Evolutionary conservation across 2,329 filamentous ascomycete species (phyloP).

Genomic region (Colletotrichum limetticola): DNA sequence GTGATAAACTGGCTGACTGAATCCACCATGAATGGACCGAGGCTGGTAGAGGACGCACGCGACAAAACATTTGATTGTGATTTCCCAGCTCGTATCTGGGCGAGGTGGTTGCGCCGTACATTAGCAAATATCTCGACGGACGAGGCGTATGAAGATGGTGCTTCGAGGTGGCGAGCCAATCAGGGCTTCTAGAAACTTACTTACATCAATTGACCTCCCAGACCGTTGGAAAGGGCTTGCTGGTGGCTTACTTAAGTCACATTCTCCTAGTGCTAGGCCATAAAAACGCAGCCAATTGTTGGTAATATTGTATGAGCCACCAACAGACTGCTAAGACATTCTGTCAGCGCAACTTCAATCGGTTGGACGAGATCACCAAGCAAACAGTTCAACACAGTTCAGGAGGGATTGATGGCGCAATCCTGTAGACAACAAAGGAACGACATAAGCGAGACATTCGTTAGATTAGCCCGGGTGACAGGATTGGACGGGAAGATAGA

Average conservation of each 20-base stretch:
- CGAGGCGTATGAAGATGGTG: background rate
- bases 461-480: background rate
- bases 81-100: constrained; percentile 7
- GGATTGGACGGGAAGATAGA: background rate
- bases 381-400: background rate
- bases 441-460: background rate
- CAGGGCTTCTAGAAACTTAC: background rate
- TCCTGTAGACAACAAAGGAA: no score
- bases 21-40: constrained; percentile 6
- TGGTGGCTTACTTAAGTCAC: background rate
- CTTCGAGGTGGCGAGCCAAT: background rate
- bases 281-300: background rate
- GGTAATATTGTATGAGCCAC: background rate
- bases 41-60: background rate
- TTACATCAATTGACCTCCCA: background rate
- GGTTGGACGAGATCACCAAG: background rate
- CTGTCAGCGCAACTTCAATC: background rate
- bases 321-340: background rate
- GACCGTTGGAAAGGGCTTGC: background rate
- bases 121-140: background rate
- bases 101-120: background rate
- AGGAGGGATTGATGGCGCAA: background rate
- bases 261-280: background rate
- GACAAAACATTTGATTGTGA: constrained; percentile 14
- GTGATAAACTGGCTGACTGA: background rate